phyloP scores from a whole-genome alignment of 345 rosid species.

The Odontarrhena argentea region DNA sequence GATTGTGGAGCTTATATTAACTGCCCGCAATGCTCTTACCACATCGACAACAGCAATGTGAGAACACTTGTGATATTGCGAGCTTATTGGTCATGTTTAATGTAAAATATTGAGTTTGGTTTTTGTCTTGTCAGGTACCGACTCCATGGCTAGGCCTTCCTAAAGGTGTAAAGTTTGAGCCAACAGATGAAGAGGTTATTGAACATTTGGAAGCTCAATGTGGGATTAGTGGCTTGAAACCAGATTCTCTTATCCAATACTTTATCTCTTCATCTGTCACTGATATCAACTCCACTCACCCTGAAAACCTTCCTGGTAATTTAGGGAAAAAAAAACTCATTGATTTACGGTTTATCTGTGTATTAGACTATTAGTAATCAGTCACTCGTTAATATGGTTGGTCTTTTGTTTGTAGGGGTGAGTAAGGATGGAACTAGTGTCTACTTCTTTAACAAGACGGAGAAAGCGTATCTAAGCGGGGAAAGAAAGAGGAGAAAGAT shows the following conservation, averaged over 20 bases:
- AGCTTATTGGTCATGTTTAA: slow-evolving; percentile 2
- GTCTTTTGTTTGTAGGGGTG: slow-evolving; percentile 52
- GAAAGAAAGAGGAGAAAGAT: slow-evolving; percentile 78
- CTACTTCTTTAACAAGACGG: slow-evolving; percentile 75
- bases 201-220: slow-evolving; percentile 85
- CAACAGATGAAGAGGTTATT: slow-evolving; percentile 70
- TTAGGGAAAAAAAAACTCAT: background rate
- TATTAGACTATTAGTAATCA: background rate
- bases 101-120: background rate
- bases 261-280: slow-evolving; percentile 64
- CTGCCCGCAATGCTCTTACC: slow-evolving; percentile 69
- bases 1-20: slow-evolving; percentile 62
- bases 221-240: slow-evolving; percentile 52
- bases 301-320: slow-evolving; percentile 88
- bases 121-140: slow-evolving; percentile 47
- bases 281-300: slow-evolving; percentile 87
- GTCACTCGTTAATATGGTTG: background rate
- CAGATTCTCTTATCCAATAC: slow-evolving; percentile 58
- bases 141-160: slow-evolving; percentile 88
- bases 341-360: background rate
- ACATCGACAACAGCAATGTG: slow-evolving; percentile 71
- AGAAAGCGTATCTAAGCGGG: slow-evolving; percentile 78
- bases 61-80: background rate
- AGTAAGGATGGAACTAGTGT: slow-evolving; percentile 73
- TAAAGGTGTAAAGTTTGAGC: slow-evolving; percentile 88